These are phyloP conservation scores for Clitoria ternatea DNA, from an alignment of 306 rosid species.

Conservation along the genomic window DNA sequence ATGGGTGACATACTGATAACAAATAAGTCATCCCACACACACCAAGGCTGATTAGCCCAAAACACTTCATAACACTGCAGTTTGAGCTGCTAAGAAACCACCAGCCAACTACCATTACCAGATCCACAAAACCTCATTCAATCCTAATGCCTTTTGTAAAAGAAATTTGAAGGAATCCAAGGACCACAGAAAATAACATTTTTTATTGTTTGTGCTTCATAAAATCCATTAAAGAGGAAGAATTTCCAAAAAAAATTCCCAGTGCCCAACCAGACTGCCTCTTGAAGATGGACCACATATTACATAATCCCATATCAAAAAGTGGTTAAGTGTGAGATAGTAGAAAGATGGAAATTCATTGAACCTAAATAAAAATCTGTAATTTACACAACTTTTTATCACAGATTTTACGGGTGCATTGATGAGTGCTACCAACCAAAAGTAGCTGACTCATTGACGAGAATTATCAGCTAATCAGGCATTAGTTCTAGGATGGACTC, in stretches of 20 bases:
- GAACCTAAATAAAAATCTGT: background rate
- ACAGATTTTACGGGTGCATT: slow-evolving; percentile 17
- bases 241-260: background rate
- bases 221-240: background rate
- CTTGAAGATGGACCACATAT: slow-evolving; percentile 12
- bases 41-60: background rate
- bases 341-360: background rate
- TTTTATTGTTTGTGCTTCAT: background rate
- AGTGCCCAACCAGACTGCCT: background rate
- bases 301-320: background rate
- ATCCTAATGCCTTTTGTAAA: slow-evolving; percentile 1
- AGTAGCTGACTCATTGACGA: background rate
- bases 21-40: background rate
- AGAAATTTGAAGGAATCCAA: background rate
- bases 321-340: background rate
- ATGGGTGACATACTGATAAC: background rate
- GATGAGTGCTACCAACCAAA: slow-evolving; percentile 20
- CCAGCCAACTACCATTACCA: background rate
- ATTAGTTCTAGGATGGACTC: slow-evolving; percentile 10
- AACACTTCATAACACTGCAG: background rate
- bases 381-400: slow-evolving; percentile 1
- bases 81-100: background rate
- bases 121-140: slow-evolving; percentile 1
- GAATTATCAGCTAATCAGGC: background rate
- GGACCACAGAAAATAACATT: background rate